Evolutionary conservation across 768 basidiomycete genomes (phyloP).

Genomic region (Obba rivulosa): DNA sequence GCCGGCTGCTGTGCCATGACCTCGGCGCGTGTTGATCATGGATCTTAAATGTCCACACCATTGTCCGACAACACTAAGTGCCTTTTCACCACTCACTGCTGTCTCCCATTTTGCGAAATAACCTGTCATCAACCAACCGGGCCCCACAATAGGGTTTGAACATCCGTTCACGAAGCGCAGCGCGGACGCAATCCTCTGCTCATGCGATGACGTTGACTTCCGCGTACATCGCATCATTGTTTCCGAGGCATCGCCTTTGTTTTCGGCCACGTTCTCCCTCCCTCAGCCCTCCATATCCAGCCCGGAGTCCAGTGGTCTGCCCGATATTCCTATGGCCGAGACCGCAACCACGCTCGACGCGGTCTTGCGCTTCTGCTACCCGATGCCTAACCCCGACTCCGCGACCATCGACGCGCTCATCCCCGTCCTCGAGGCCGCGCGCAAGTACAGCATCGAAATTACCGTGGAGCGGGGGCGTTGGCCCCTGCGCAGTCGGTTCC

Average conservation of each 20-base stretch:
- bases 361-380: slow-evolving; percentile 17
- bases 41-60: no score
- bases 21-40: no score
- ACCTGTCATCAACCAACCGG: no score
- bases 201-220: slow-evolving; percentile 46
- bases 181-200: slow-evolving; percentile 47
- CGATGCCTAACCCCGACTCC: slow-evolving; percentile 9
- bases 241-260: slow-evolving; percentile 54
- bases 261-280: slow-evolving; percentile 48
- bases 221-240: slow-evolving; percentile 48
- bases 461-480: no score
- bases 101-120: no score
- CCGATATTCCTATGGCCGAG: no score
- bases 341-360: no score
- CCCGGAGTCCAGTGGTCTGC: no score
- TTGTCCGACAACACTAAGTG: no score
- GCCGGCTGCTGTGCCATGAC: no score
- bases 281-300: slow-evolving; percentile 39
- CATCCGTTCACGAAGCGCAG: slow-evolving; percentile 7
- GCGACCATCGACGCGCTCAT: background rate
- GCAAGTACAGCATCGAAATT: background rate
- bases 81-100: no score
- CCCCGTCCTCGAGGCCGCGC: background rate
- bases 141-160: no score
- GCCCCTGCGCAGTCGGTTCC: background rate